Evolutionary conservation across 345 rosid genomes (phyloP), one percentile per base, ranked within the genome.

Genomic region (Corchorus capsularis): DNA sequence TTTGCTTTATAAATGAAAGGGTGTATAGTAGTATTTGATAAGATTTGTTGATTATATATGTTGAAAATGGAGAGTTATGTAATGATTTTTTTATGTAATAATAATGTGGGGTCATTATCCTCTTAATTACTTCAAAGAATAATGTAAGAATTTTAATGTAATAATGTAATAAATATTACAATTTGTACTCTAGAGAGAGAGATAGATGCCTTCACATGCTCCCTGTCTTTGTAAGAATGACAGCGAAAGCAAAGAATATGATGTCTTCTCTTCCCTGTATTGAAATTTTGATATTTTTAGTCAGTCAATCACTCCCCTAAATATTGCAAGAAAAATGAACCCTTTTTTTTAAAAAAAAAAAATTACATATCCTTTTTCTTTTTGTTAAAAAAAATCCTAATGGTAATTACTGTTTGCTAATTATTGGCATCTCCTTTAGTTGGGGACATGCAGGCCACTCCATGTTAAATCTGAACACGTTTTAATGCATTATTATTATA

Each of bases 221-320:
- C 67, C 46, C 16, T 79, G 72, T 82, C 80, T 46, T 62, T 62
- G 14, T 19, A 39, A 17, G 67, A 63, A 54, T 54, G 63, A 54
- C 73, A 52, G 43, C 73, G 46, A 69, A 69, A 35, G 22, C 16
- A n/a, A 69, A 52, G 60, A 11, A 52, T 39, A 63, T 15, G 67
- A 50, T 14, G 54, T 50, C 16, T 16, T 62, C 66, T 50, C 16
- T 16, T 62, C 66, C 45, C 12, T 0, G 8, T 62, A 32, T 14
- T 41, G 16, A 41, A 8, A 65, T 5, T 32, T 14, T n/a, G 16
- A 65, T 3, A 65, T 45, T 32, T 32, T 68, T 68, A 8, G 8
- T 68, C 57, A n/a, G 72, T 68, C 72, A 68, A 68, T 68, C 41
- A 14, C 72, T 49, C 56, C 56, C 43, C 10, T 41, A 3, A 12